Evolutionary conservation across 441 rosid species (phyloP), one percentile per base, ranked within the genome.

Genomic region (Raphanus hybrid): DNA sequence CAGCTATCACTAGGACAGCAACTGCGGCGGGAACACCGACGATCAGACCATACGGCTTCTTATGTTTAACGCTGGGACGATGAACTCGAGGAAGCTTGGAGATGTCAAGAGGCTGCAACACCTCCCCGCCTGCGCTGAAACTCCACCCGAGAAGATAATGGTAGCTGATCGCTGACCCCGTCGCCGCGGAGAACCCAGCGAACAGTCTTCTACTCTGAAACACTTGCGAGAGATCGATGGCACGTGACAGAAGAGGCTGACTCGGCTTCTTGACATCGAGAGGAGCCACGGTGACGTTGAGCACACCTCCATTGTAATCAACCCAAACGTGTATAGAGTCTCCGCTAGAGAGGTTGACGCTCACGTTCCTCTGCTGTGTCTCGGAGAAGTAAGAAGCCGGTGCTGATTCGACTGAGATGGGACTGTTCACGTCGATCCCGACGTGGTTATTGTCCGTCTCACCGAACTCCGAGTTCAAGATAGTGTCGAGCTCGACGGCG

Each of bases 111-210:
- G 48, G 74, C 8, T 81, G 43, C 48, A 85, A 83, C 52, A 60
- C n/a, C 14, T 74, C 57, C 2, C 2, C 55, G 20, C 32, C 63
- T 69, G 45, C 78, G 70, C 82, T 85, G 87, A 90, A 90, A 79
- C 90, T 92, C 91, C 92, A 92, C 0, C 90, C 90, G 4, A 87
- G 84, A 78, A 92, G 70, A 54, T 84, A 90, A 27, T 86, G 90
- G 41, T 75, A 55, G 48, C 87, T 80, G 2, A 70, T 3, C 0
- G 73, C 1, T 16, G 86, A 64, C 32, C 87, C 86, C 4, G 88
- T 89, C n/a, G 91, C 68, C 32, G 92, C 85, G 64, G 90, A 81
- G 82, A 90, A 89, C 29, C 96, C 96, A 65, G 82, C 83, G 55
- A 81, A 84, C 86, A 87, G 80, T 79, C 59, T 75, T 8, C 59